Percentiles rank a stretch among this genome's conserved stretches.
These are phyloP conservation scores for Suhomyces choctaworum DNA, from an alignment of 1,139 yeast genomes.

Conservation along the genomic window DNA sequence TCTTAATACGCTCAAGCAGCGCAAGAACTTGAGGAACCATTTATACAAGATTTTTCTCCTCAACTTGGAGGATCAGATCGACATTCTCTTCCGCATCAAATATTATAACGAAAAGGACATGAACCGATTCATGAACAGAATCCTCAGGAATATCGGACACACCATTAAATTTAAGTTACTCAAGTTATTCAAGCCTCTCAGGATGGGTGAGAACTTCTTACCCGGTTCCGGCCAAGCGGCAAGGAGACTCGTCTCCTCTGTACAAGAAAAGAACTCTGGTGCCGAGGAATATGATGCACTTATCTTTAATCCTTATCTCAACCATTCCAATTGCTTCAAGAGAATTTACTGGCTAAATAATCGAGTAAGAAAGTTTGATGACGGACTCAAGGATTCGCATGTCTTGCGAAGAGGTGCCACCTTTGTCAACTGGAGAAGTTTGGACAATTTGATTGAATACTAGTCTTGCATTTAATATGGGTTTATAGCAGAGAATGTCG, in stretches of 20 bases:
- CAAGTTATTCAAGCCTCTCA: conserved; percentile 22
- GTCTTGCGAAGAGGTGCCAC: conserved; percentile 6
- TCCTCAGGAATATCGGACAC: conserved; percentile 29
- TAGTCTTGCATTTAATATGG: no score
- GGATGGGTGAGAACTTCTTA: conserved; percentile 1
- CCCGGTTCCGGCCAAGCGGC: not conserved
- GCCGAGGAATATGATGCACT: conserved; percentile 26
- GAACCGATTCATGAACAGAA: conserved; percentile 27
- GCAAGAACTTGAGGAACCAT: conserved; percentile 31
- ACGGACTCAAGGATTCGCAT: conserved; percentile 5
- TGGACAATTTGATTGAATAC: conserved; percentile 13
- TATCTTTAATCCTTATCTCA: conserved; percentile 29
- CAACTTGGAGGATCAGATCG: conserved; percentile 43
- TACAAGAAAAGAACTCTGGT: not conserved
- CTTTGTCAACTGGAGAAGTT: conserved; percentile 13
- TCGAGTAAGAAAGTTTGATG: conserved; percentile 8
- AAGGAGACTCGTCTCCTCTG: not conserved
- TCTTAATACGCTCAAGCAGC: conserved; percentile 28
- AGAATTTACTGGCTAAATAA: conserved; percentile 36
- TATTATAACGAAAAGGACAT: conserved; percentile 31
- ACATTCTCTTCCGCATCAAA: conserved; percentile 38
- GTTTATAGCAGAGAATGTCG: not conserved
- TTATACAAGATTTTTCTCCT: conserved; percentile 39
- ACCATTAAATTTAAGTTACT: conserved; percentile 29
- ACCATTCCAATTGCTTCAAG: conserved; percentile 26